Base-by-base conservation (phyloP, 495 filamentous ascomycete genomes). In the Penicillium cataractarum region DNA sequence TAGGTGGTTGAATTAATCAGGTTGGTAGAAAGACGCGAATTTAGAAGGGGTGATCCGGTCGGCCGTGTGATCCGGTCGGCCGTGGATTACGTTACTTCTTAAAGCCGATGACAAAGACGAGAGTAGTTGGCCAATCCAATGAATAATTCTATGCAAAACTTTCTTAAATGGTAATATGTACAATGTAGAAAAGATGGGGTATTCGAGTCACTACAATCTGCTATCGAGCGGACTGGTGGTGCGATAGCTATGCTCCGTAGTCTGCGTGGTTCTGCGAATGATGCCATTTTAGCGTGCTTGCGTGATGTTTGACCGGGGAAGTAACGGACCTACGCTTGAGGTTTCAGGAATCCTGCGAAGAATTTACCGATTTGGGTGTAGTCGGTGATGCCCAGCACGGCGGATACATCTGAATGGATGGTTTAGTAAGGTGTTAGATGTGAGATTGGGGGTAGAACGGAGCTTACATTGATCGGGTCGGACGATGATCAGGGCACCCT, bases 401-500 rank as follows among this genome's bases (percentile, higher is more conserved):
- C 66, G 21, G 76, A 78, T 0, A 82, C 76, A 65, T 82, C 74
- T 78, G 12, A 17, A 29, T 7, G 13, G 29, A 24, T n/a, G 5
- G 12, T 12, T 49, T 15, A 50, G 55, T 32, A 10, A 29, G 0
- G 24, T 7, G 6, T 5, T 32, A 21, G 44, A 9, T 48, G 39
- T 66, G 24, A 57, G 54, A 37, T 48, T 49, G 15, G 29, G 24
- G 56, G 22, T 33, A 26, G 35, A 7, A 17, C 42, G 6, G 24
- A 51, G 74, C 85, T 76, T 71, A 87, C 87, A 89, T 70, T 90
- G 87, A 76, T 91, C 89, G 5, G 88, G 89, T 6, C 89, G 79
- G 27, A 90, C 82, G 58, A 91, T 74, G 4, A 86, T 78, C 29
- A 89, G 46, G 0, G 82, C 84, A 0, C 89, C 89, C n/a, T 74